These are phyloP conservation scores for Trichoderma hamatum DNA, from an alignment of 2,329 filamentous ascomycete genomes.

Conservation along the genomic window DNA sequence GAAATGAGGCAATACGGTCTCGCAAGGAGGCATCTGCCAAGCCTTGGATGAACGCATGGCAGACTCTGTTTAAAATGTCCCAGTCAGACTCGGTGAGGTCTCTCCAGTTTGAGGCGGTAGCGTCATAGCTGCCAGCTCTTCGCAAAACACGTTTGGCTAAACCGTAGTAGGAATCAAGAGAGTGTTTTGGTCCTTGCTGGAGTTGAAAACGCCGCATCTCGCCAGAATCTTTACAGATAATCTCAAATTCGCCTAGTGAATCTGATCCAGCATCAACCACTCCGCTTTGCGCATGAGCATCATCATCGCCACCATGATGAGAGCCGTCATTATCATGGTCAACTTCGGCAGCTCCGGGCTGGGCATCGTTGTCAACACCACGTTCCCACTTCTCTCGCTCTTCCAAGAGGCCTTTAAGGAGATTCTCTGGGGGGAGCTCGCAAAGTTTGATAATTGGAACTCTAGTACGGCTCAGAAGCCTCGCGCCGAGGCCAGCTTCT, in stretches of 20 bases:
- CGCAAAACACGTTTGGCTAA: slow-evolving; percentile 54
- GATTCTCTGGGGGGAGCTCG: slow-evolving; percentile 64
- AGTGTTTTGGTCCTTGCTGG: slow-evolving; percentile 47
- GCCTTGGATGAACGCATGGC: slow-evolving; percentile 57
- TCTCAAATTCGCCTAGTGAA: slow-evolving; percentile 31
- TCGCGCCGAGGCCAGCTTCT: slow-evolving; percentile 71
- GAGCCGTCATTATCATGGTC: slow-evolving; percentile 38
- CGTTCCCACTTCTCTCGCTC: slow-evolving; percentile 74
- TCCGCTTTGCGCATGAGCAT: slow-evolving; percentile 25
- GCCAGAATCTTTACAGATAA: slow-evolving; percentile 29
- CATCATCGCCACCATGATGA: slow-evolving; percentile 29
- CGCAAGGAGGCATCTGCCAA: slow-evolving; percentile 53
- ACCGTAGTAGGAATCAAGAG: slow-evolving; percentile 51
- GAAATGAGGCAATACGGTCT: slow-evolving; percentile 48
- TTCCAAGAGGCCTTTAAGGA: slow-evolving; percentile 63
- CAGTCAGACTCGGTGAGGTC: slow-evolving; percentile 51
- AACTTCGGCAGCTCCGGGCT: slow-evolving; percentile 39
- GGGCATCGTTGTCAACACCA: slow-evolving; percentile 48
- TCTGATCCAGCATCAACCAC: slow-evolving; percentile 20
- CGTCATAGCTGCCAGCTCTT: slow-evolving; percentile 53
- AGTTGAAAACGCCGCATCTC: slow-evolving; percentile 39
- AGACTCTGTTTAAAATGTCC: slow-evolving; percentile 55
- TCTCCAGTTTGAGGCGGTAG: slow-evolving; percentile 50
- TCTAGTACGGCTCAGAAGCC: slow-evolving; percentile 75
- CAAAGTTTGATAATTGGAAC: slow-evolving; percentile 90